These are phyloP conservation scores for Cajanus cajan DNA, from an alignment of 306 rosid species.

Conservation along the genomic window DNA sequence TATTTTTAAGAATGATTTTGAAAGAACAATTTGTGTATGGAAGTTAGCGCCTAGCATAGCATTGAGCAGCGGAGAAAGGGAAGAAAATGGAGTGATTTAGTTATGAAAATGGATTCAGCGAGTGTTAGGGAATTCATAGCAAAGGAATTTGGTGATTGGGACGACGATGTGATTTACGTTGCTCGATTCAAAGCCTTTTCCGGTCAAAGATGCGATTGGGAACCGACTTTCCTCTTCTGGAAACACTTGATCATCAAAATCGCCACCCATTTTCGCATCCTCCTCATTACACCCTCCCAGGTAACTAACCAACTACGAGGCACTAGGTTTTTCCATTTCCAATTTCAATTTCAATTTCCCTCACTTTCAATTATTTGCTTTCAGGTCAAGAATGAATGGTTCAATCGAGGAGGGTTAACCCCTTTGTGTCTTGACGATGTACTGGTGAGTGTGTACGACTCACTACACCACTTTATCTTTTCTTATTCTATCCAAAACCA, in stretches of 20 bases:
- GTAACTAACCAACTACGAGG: constrained; percentile 10
- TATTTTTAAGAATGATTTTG: not conserved
- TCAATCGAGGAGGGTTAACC: constrained; percentile 74
- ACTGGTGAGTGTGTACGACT: constrained; percentile 46
- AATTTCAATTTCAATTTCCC: not conserved
- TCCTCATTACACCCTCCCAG: constrained; percentile 56
- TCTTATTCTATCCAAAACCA: not conserved
- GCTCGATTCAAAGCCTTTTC: constrained; percentile 90
- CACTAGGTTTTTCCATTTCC: not conserved
- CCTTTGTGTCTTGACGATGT: constrained; percentile 80
- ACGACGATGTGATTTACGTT: constrained; percentile 51
- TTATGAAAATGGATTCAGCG: constrained; percentile 43
- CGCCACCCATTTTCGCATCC: constrained; percentile 51
- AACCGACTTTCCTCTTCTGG: constrained; percentile 71
- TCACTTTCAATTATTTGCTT: not conserved
- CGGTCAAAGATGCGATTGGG: constrained; percentile 87
- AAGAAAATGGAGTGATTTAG: not conserved
- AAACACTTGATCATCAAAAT: constrained; percentile 57
- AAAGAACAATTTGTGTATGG: not conserved
- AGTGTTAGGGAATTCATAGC: constrained; percentile 55
- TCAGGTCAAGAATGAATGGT: constrained; percentile 65
- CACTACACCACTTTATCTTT: not conserved
- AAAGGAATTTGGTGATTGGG: constrained; percentile 67
- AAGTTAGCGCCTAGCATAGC: not conserved
- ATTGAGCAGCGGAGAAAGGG: not conserved